Base-by-base conservation (phyloP, 176 grass and related monocot genomes). In the Otatea glauca region DNA sequence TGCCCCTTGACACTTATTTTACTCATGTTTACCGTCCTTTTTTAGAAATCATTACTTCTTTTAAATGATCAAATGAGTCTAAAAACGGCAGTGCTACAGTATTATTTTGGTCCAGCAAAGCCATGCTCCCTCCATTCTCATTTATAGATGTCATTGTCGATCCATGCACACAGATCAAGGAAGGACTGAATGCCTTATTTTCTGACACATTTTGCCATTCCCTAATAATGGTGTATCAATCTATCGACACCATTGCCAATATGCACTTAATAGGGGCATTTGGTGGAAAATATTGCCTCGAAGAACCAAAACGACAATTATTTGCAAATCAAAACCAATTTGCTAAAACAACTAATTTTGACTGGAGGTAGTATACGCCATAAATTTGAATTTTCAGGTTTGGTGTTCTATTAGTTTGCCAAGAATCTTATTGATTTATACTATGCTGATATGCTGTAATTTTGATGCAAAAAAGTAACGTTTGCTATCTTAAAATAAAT, bases 381-480 rank as follows among this genome's bases (percentile, higher is more conserved):
- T 9, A 50, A 59, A 34, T 82, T 60, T 8, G 1, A 76, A 82
- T 48, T 82, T 68, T 27, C 14, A 39, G 25, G 2, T 43, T 20
- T 58, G 17, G 7, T 77, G 17, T 68, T 72, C 43, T 72, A 29
- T 78, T 71, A 25, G 21, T 20, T 65, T 73, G 32, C 20, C 23
- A 43, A 86, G 21, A 65, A 53, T 54, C 23, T 54, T 77, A 7
- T 60, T 4, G 16, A 13, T 15, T 56, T 9, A 56, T 77, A 12
- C 5, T 61, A 61, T 5, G 38, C 14, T 61, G 20, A 2, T 61
- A 61, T 5, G 38, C 14, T 61, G 20, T 71, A 71, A 37, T 63
- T 37, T 75, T 81, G 38, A 11, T 80, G 58, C 13, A 49, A 56
- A 76, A 80, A 60, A 80, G 5, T 4, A 49, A 62, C 25, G 9